A percentile compares a stretch with the other conserved stretches of the same genome.
phyloP scores from a whole-genome alignment of 2,329 filamentous ascomycete genomes.

The Helotiales sp. region DNA sequence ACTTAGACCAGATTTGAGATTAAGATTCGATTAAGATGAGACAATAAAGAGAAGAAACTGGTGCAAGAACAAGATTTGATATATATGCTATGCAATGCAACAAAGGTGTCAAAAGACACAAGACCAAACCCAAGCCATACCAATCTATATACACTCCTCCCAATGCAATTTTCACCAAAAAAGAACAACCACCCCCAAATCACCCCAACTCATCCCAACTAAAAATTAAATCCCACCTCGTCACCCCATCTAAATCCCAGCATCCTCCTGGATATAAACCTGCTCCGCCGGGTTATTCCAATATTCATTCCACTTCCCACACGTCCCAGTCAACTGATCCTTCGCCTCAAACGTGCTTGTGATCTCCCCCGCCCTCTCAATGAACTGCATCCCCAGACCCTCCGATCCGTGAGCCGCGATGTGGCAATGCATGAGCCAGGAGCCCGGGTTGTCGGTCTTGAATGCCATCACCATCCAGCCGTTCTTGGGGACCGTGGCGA shows the following conservation, averaged over 20 bases:
- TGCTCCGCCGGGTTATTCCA: neutral
- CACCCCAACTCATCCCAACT: neutral
- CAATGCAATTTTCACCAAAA: too few relatives aligned
- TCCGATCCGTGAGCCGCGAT: conserved; percentile 50
- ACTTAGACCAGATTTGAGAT: too few relatives aligned
- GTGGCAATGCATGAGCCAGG: conserved; percentile 46
- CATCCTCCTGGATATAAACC: neutral
- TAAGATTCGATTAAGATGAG: too few relatives aligned
- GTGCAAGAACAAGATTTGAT: too few relatives aligned
- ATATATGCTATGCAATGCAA: too few relatives aligned
- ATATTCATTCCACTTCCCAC: neutral
- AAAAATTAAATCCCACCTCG: neutral
- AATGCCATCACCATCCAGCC: conserved; percentile 46
- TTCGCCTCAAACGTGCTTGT: neutral
- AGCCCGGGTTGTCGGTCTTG: conserved; percentile 48
- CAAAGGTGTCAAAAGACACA: too few relatives aligned
- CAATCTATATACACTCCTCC: neutral
- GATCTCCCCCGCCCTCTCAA: conserved; percentile 35
- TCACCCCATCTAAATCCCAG: neutral
- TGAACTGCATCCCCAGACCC: conserved; percentile 49
- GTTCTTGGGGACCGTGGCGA: conserved; percentile 43
- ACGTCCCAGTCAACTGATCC: neutral
- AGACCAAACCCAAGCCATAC: too few relatives aligned
- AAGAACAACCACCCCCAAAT: too few relatives aligned
- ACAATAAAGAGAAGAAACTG: too few relatives aligned